Base-by-base conservation (phyloP, 2,329 filamentous ascomycete genomes). In the Exophiala bonariae region DNA sequence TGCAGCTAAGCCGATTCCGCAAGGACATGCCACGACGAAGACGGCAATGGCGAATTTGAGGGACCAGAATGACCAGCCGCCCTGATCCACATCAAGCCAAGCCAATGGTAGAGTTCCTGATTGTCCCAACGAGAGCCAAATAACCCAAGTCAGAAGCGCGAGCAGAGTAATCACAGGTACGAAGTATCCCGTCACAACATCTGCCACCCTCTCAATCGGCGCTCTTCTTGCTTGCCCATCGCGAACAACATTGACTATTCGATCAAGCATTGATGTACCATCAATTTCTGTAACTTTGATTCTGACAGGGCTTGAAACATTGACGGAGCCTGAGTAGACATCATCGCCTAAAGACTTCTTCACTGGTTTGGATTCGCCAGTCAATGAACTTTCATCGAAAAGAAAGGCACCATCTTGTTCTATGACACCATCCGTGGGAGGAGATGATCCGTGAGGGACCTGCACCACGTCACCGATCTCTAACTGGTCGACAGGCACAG, bases 341-440 rank as follows among this genome's bases (percentile, higher is more conserved):
- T 65, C 61, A 36, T 76, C 72, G 3, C 66, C 70, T 1, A 49
- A 49, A 3, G 50, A 49, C 57, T 76, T 77, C 36, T 60, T 63
- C 16, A 74, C 71, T 8, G 72, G 71, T 41, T 61, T 67, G 1
- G 74, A 74, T 60, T 77, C 74, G 47, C 74, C 74, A 1, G 92
- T 96, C 50, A 97, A 74, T 52, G 89, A 95, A 9, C 89, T 91
- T 65, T 97, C 92, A 61, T 96, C 89, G 60, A 96, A 96, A 40
- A 74, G 78, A 35, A 81, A 82, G 40, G 81, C 76, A 3, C 81
- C 83, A 2, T 69, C 67, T 17, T 70, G 62, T 2, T 61, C 61
- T 9, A 77, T 58, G 16, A 95, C 61, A 6, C 91, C 91, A 63
- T 96, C 92, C 4, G 86, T 89, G 1, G 92, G 87, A 0, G 92